Evolutionary conservation across 1,284 basidiomycete species (phyloP), one percentile per base, ranked within the genome.

Genomic region (Cryptococcus maquisensis): DNA sequence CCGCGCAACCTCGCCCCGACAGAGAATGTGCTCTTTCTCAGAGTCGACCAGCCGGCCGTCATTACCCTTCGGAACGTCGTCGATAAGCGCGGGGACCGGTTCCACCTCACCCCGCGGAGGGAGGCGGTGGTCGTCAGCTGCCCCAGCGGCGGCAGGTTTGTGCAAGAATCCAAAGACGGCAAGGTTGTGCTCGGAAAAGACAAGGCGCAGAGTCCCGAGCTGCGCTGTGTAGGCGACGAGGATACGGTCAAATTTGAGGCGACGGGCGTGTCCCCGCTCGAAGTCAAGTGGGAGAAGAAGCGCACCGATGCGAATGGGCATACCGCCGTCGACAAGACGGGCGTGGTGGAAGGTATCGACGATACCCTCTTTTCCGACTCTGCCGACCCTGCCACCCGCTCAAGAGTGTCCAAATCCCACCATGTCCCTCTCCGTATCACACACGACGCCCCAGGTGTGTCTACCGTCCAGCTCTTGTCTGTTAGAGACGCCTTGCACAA

Each of bases 271-370:
- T 86, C 88, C 20, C 86, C 90, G 4, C 79, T 93, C 59, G 86
- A 83, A 64, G 79, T 91, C 47, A 81, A 82, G 39, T 93, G 88
- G 88, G 81, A 82, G 65, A 84, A 67, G 81, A 84, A 42, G 74
- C 84, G 54, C 81, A 86, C 64, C 81, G 83, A 40, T 78, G 54
- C 54, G 18, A 16, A 16, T 26, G 47, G 13, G 16, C 18, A 38
- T 21, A 23, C 18, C 5, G 10, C 10, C n/a, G 40, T 42, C 15
- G 46, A 52, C 49, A 85, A 90, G 64, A 78, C 82, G 42, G 89
- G 87, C 54, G 77, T 86, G 26, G 87, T 92, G 10, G 88, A 92
- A 69, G 89, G 88, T 1, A 90, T 93, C 51, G 87, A 91, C 69
- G 83, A 82, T 40, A 45, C 52, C 21, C 39, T 63, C n/a, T 55